Evolutionary conservation across 768 basidiomycete genomes (phyloP).

Genomic region (Lactarius quietus): DNA sequence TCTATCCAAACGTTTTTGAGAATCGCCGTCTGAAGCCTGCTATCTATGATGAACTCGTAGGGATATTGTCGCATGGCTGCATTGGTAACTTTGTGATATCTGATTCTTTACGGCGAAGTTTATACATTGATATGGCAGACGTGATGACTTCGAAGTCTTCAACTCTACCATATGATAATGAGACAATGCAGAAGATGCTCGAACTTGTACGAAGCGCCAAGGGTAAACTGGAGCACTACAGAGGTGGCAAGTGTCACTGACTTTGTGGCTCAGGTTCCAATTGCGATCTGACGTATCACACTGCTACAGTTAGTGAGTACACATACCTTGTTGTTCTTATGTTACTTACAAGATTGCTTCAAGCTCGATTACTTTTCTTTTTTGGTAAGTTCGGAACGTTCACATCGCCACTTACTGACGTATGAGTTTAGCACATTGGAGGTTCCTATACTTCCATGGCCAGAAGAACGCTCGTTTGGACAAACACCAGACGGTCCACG

Average conservation of each 20-base stretch:
- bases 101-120: neutral
- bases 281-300: neutral
- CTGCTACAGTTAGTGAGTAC: neutral
- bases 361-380: neutral
- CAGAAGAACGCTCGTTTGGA: neutral
- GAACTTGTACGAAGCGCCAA: neutral
- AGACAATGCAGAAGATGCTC: neutral
- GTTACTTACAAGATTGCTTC: neutral
- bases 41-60: slow-evolving; percentile 33
- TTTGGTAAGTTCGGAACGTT: neutral
- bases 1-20: neutral
- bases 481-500: neutral
- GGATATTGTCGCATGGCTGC: slow-evolving; percentile 28
- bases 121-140: neutral
- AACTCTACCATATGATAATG: neutral
- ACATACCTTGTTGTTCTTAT: neutral
- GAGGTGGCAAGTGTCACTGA: neutral
- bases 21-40: slow-evolving; percentile 4
- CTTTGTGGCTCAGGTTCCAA: neutral
- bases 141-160: neutral
- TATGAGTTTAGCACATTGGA: neutral
- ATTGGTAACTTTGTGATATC: slow-evolving; percentile 32
- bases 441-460: neutral
- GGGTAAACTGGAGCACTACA: neutral
- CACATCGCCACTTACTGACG: neutral